Base-by-base conservation (phyloP, 2,329 filamentous ascomycete species). In the Cryphonectria nitschkei region DNA sequence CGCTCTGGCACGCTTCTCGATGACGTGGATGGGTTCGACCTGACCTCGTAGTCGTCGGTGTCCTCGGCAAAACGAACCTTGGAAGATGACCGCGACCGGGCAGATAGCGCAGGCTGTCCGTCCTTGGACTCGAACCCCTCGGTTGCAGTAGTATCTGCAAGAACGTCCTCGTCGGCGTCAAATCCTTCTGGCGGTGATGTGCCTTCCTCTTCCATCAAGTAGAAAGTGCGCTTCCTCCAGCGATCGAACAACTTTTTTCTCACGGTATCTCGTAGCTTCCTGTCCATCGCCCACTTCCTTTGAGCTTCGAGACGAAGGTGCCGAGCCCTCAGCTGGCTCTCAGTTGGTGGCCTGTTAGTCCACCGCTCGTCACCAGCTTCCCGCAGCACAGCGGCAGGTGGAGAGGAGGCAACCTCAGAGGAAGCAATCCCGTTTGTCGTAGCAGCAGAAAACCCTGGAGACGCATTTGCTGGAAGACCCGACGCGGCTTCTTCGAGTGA, bases 141-240 rank as follows among this genome's bases (percentile, higher is more conserved):
- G 3, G 78, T 75, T 34, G 79, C 77, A 65, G 80, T 80, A 46
- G 80, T 71, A 39, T 81, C 80, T 22, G 77, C 80, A 0, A 88
- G 79, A 14, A 90, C 80, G 74, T 91, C 89, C 58, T 91, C 86
- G 19, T 88, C 85, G 6, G 87, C 84, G 32, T 86, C 83, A 84
- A 90, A 94, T 37, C 88, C 89, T 8, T 87, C 83, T 0, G 92
- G 92, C 1, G 88, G 84, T n/a, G 80, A 78, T 13, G 88, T 87
- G 2, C 93, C 93, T 79, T 97, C 93, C 81, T 97, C 94, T 79
- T 94, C 92, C 70, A 97, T 93, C 0, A 94, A 87, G 76, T 96
- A 97, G 76, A 96, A 97, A 54, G 91, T 89, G 62, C 93, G 86
- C 71, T 92, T 87, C 76, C 88, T 88, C 93, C 93, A 96, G 65